A percentile compares a stretch with the other conserved stretches of the same genome.
Evolutionary conservation across 805 yeast genomes (phyloP).

Genomic region (Lachancea cidri): DNA sequence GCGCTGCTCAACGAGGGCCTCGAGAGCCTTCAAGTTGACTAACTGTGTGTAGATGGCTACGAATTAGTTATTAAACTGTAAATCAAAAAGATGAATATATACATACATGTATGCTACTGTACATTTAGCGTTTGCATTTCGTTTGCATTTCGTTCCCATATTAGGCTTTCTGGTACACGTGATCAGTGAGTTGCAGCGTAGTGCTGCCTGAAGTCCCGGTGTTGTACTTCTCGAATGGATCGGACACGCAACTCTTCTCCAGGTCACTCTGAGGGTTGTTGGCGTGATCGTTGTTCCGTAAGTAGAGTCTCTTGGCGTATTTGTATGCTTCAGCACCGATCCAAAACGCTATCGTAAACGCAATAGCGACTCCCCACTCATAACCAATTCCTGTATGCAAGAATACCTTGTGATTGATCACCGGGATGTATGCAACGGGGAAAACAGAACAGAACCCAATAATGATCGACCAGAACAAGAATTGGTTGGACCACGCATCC

Average conservation of each 20-base stretch:
- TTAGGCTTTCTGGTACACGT: neutral
- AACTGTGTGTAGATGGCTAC: no score
- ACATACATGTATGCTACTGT: no score
- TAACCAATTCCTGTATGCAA: constrained; percentile 64
- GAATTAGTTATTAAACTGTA: no score
- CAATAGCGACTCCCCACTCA: constrained; percentile 78
- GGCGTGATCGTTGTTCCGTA: constrained; percentile 38
- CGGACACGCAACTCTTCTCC: constrained; percentile 41
- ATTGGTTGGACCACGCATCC: constrained; percentile 69
- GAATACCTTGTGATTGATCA: constrained; percentile 73
- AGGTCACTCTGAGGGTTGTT: constrained; percentile 60
- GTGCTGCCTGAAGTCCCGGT: constrained; percentile 52
- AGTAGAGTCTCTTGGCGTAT: constrained; percentile 53
- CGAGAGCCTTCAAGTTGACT: constrained; percentile 11
- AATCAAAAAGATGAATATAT: no score
- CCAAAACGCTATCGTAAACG: constrained; percentile 52
- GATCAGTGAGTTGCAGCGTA: constrained; percentile 31
- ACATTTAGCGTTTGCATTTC: no score
- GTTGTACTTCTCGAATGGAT: constrained; percentile 55
- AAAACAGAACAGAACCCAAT: constrained; percentile 66
- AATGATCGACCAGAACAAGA: constrained; percentile 75
- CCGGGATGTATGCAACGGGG: constrained; percentile 85
- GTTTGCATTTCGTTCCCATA: no score
- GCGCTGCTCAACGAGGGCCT: constrained; percentile 41
- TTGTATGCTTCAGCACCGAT: constrained; percentile 64